A percentile compares a stretch with the other conserved stretches of the same genome.
Conservation (phyloP, 441 rosid genomes). For the Erodium moschatum region DNA sequence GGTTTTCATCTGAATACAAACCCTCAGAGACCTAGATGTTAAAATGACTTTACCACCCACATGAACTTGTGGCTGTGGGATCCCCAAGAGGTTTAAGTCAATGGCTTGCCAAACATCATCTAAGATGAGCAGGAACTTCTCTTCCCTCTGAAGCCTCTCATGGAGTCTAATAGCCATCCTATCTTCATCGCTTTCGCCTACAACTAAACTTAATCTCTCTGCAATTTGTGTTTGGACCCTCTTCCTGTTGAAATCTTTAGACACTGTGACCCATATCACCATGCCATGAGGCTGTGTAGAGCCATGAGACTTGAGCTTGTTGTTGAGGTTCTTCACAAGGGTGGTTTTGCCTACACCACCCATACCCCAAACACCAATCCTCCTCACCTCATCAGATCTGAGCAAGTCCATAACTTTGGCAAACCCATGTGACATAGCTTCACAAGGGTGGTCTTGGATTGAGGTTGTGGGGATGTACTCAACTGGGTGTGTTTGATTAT, state of each 20-base stretch:
- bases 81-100: slow-evolving; percentile 33
- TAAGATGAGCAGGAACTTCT: not conserved
- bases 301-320: slow-evolving; percentile 7
- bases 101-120: slow-evolving; percentile 44
- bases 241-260: not conserved
- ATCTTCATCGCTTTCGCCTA: slow-evolving; percentile 2
- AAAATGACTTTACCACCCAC: slow-evolving; percentile 22
- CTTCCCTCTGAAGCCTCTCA: not conserved
- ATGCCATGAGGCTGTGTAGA: not conserved
- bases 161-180: not conserved
- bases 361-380: slow-evolving; percentile 18
- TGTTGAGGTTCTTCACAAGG: slow-evolving; percentile 20
- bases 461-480: slow-evolving; percentile 30
- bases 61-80: slow-evolving; percentile 24
- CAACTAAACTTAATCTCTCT: slow-evolving; percentile 31
- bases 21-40: slow-evolving; percentile 29
- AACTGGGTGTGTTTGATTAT: slow-evolving; percentile 10
- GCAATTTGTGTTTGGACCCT: slow-evolving; percentile 14
- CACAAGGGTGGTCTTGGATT: slow-evolving; percentile 13
- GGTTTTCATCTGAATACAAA: slow-evolving; percentile 27
- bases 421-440: slow-evolving; percentile 5
- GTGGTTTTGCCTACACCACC: slow-evolving; percentile 21
- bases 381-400: slow-evolving; percentile 2
- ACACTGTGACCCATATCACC: slow-evolving; percentile 20
- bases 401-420: slow-evolving; percentile 2